A percentile compares a stretch with the other conserved stretches of the same genome.
Conservation (phyloP, 228 moss, liverwort and hornwort genomes). For the Sphagnum fallax region DNA sequence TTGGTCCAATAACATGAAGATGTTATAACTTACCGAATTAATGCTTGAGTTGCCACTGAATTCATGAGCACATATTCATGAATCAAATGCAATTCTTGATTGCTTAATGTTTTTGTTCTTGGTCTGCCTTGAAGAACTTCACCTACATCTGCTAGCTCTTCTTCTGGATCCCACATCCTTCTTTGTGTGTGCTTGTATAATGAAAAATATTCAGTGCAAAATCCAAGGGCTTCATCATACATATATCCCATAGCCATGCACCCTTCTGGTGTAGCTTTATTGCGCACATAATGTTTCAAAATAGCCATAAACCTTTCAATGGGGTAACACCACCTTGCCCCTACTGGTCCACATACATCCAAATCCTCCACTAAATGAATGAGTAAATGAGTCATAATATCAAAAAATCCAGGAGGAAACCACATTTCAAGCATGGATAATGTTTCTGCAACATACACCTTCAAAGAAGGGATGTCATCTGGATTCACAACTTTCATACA, state of each 20-base stretch:
- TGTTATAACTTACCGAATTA: too few species aligned
- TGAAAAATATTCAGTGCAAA: background rate
- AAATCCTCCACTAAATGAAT: conserved; percentile 2
- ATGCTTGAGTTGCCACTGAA: too few species aligned
- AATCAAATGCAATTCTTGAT: too few species aligned
- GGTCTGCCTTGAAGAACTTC: background rate
- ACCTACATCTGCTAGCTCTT: background rate
- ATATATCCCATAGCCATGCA: conserved; percentile 1
- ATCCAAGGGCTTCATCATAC: background rate
- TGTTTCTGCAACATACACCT: background rate
- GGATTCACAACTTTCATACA: conserved; percentile 1
- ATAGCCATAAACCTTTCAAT: background rate
- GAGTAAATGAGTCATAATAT: background rate
- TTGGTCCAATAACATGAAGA: too few species aligned
- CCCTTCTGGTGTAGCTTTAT: background rate
- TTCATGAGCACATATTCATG: too few species aligned
- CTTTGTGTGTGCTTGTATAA: background rate
- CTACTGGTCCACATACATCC: background rate
- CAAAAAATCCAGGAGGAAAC: background rate
- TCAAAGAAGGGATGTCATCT: background rate
- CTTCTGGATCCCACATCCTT: background rate
- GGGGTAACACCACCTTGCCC: background rate
- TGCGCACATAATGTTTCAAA: conserved; percentile 1
- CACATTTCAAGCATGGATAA: background rate
- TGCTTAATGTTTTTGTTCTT: too few species aligned